Evolutionary conservation across 257 asterid species (phyloP).

Genomic region (Solanum piurae): DNA sequence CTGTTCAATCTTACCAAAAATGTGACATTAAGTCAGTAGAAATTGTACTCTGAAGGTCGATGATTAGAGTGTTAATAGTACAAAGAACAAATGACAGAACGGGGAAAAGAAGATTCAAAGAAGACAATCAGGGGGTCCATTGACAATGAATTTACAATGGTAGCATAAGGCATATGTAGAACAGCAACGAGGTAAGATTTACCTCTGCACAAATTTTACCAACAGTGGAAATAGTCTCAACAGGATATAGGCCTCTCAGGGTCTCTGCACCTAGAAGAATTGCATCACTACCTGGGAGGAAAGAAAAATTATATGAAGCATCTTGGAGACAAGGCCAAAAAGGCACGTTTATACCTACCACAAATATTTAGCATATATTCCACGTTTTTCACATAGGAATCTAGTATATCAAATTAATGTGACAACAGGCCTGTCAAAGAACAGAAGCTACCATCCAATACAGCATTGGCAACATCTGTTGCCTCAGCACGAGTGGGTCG

Average conservation of each 20-base stretch:
- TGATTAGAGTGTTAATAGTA: background rate
- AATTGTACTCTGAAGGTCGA: background rate
- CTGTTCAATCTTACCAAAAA: background rate
- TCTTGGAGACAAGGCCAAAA: background rate
- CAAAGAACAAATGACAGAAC: background rate
- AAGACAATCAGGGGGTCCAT: background rate
- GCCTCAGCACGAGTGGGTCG: slow-evolving; percentile 99
- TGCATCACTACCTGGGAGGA: slow-evolving; percentile 77
- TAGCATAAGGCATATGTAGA: background rate
- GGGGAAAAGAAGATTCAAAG: background rate
- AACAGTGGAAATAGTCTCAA: slow-evolving; percentile 76
- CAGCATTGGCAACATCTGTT: slow-evolving; percentile 95
- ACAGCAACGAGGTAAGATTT: background rate
- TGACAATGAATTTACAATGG: background rate
- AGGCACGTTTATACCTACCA: background rate
- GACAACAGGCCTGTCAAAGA: background rate
- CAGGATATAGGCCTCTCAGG: slow-evolving; percentile 80
- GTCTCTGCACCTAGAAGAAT: slow-evolving; percentile 98
- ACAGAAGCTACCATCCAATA: slow-evolving; percentile 56
- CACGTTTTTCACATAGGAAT: background rate
- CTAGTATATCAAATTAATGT: background rate
- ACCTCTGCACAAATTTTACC: slow-evolving; percentile 88
- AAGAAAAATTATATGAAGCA: background rate
- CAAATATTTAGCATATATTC: background rate
- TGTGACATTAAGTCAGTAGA: background rate